phyloP scores from a whole-genome alignment of 148 eudicot genomes.

The Fagopyrum esculentum region DNA sequence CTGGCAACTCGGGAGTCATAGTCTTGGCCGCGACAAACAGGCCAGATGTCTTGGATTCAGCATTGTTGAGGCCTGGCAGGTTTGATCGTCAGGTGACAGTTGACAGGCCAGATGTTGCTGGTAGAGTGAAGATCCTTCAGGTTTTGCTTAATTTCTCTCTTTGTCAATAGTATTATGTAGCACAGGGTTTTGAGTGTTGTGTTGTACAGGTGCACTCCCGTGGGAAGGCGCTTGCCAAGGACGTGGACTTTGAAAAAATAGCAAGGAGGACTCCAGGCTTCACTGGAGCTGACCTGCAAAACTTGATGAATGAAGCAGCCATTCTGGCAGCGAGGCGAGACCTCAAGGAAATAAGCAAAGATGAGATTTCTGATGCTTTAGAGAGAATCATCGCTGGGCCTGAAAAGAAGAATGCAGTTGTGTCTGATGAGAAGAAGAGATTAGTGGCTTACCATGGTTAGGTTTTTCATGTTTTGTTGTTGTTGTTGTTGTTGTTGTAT shows the following conservation, averaged over 20 bases:
- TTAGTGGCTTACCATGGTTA: conserved; percentile 95
- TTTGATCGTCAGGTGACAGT: conserved; percentile 98
- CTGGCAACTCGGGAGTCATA: conserved; percentile 94
- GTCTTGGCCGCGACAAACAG: conserved; percentile 96
- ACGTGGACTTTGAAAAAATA: conserved; percentile 91
- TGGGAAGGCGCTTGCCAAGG: conserved; percentile 97
- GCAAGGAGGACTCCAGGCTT: conserved; percentile 98
- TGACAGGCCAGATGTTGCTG: conserved; percentile 97
- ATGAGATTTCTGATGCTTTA: conserved; percentile 92
- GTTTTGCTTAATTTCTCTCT: conserved; percentile 22
- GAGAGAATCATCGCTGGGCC: conserved; percentile 99
- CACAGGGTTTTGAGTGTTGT: not conserved
- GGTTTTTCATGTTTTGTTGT: not conserved
- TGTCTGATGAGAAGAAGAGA: conserved; percentile 95
- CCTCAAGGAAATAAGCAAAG: conserved; percentile 98
- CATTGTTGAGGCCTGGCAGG: conserved; percentile 99
- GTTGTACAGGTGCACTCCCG: conserved; percentile 80
- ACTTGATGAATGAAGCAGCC: conserved; percentile 98
- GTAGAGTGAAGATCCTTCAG: conserved; percentile 97
- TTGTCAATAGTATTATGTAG: not conserved
- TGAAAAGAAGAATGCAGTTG: conserved; percentile 99
- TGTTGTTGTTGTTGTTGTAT: not conserved
- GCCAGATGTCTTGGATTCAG: conserved; percentile 98
- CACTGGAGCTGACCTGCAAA: conserved; percentile 97
- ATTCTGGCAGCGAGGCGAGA: conserved; percentile 97